Evolutionary conservation across 2,329 filamentous ascomycete species (phyloP), one percentile per base, ranked within the genome.

Genomic region (Penicillium sp.): DNA sequence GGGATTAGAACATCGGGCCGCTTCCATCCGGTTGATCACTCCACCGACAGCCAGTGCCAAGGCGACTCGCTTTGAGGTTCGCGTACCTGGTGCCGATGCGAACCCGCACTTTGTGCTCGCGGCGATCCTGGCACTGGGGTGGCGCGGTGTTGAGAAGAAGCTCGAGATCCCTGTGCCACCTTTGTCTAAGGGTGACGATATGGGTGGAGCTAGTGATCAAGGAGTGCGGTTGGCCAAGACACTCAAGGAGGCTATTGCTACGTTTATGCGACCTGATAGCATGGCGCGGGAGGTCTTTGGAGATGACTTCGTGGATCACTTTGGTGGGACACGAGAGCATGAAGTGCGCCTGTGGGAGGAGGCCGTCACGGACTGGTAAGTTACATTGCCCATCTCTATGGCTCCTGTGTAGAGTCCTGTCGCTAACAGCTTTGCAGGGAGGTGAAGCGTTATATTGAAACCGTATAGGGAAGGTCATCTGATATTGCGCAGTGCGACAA

Each of bases 241-340:
- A 56, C 74, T 99, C 56, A 89, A 89, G 67, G 93, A 97, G 69
- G 95, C 93, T 2, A 95, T 89, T 1, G 85, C 84, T 48, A 83
- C 84, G 48, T 97, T 99, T 70, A 88, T 84, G 79, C 79, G 85
- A 29, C 84, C 87, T 66, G 90, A 84, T 1, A 98, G 93, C 72
- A 82, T 98, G 16, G 95, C 95, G n/a, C 83, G 95, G 56, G 90
- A 98, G 72, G 90, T 96, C 0, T 90, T 99, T 75, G 95, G 95
- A 0, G 90, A 98, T 73, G 90, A 89, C 9, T 99, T 99, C 76
- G 95, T 99, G 3, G 93, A 98, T 16, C 95, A 98, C 74, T 99
- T 88, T 78, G 91, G 88, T 13, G 95, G 95, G 16, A 96, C 93
- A 19, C 84, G 95, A 62, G 89, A 96, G 74, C 93, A 99, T 75